A percentile compares a stretch with the other conserved stretches of the same genome.
Evolutionary conservation across 2,329 filamentous ascomycete genomes (phyloP).

Genomic region (Fusarium chuoi): DNA sequence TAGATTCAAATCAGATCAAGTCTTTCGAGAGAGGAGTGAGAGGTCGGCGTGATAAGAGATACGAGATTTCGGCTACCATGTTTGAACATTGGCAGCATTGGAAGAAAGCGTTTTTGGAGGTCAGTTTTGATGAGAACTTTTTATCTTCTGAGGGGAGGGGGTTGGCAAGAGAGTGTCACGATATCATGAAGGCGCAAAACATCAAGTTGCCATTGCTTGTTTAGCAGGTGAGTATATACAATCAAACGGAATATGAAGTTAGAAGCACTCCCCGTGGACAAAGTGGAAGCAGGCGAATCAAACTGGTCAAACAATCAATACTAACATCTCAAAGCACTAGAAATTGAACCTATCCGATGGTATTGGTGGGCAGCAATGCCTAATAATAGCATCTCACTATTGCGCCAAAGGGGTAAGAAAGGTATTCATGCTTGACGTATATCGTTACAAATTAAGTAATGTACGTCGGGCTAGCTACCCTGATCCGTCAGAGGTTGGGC

Average conservation of each 20-base stretch:
- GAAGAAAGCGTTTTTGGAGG: background rate
- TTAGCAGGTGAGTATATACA: fast-evolving
- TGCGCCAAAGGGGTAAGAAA: too few relatives aligned
- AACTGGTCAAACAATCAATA: background rate
- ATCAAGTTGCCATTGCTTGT: background rate
- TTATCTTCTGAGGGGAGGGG: background rate
- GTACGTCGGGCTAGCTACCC: background rate
- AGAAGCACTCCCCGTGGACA: fast-evolving
- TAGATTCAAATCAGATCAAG: background rate
- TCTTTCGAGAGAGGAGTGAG: background rate
- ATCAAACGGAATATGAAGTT: too few relatives aligned
- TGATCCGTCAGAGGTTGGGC: background rate
- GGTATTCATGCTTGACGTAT: background rate
- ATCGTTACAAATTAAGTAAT: background rate
- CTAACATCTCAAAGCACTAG: background rate
- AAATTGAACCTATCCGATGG: background rate
- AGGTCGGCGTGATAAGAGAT: background rate
- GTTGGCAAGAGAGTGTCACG: background rate
- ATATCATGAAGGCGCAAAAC: conserved; percentile 5
- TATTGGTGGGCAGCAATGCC: too few relatives aligned
- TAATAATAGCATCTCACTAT: background rate
- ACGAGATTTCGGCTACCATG: background rate
- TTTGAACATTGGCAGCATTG: conserved; percentile 23
- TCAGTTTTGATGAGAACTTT: background rate
- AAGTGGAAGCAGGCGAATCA: background rate